Conservation (phyloP, 23 red algal genomes). For the Chondrus crispus region DNA sequence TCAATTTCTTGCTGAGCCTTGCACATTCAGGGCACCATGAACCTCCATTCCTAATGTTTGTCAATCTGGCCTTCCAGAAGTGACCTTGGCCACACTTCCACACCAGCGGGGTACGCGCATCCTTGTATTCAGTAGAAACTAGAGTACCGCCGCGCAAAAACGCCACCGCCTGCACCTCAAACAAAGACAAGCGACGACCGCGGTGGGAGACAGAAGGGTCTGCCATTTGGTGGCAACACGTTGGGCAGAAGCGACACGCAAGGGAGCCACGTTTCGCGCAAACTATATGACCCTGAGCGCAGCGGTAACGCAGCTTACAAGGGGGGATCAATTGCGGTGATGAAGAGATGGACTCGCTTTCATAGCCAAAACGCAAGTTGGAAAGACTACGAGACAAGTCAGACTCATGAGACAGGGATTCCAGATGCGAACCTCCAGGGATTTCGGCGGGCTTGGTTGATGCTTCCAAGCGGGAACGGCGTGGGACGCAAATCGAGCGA, state of each 20-base stretch:
- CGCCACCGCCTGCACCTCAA: slow-evolving; percentile 12
- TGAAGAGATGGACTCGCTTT: not conserved
- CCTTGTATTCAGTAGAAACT: slow-evolving; percentile 56
- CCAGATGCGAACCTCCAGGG: too few species aligned
- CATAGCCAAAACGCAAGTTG: not conserved
- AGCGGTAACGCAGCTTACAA: not conserved
- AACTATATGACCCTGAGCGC: not conserved
- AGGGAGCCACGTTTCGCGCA: not conserved
- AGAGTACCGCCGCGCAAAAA: slow-evolving; percentile 33
- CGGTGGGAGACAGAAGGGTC: not conserved
- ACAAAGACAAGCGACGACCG: not conserved
- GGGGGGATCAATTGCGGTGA: too few species aligned
- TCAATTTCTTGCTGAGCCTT: not conserved
- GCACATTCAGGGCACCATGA: slow-evolving; percentile 86
- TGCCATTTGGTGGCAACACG: not conserved
- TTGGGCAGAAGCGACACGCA: not conserved
- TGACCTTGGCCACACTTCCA: slow-evolving; percentile 77
- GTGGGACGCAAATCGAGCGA: too few species aligned
- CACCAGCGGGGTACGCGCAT: slow-evolving; percentile 54
- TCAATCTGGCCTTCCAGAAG: slow-evolving; percentile 60
- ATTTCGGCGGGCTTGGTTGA: too few species aligned
- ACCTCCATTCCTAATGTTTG: slow-evolving; percentile 47
- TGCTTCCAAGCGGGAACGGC: too few species aligned
- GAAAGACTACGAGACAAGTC: not conserved
- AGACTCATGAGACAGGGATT: too few species aligned